Base-by-base conservation (phyloP, 768 basidiomycete species). In the Crucibulum laeve region DNA sequence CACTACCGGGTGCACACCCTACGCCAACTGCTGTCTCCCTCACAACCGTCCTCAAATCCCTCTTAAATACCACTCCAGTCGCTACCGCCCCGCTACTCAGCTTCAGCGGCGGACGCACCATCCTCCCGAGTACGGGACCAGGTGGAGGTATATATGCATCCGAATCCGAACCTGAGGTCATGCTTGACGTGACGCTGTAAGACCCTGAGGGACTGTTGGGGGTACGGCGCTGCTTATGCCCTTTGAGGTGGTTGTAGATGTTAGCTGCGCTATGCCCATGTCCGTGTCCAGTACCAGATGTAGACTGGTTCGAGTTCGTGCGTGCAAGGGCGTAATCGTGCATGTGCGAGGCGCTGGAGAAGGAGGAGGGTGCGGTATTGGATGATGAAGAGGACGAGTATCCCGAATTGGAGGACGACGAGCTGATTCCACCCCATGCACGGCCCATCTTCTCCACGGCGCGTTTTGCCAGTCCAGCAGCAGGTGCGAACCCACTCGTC, bases 371-470 rank as follows among this genome's bases (percentile, higher is more conserved):
- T 5, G 69, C 65, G 17, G 65, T 66, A 5, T 53, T 55, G 30
- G 53, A 55, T 23, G 72, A 71, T 3, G 76, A 67, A 26, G 74
- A 71, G 6, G 73, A 72, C 7, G 76, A 70, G 36, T 76, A 73
- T 13, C 68, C 70, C 17, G 70, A 71, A 43, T 62, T 52, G 17
- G 68, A 65, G 35, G 61, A 62, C 47, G 65, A 65, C 17, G 70
- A 63, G 40, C 63, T 68, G 22, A 69, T 70, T 33, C 62, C 64
- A 41, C 74, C 79, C 75, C 74, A 82, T 17, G 76, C 81, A 30
- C 79, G 74, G 28, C 82, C 81, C 69, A 89, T 78, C 60, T 79
- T 84, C 64, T 88, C 87, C 3, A 86, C 85, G 3, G 88, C 86
- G 44, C 83, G 76, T 55, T 81, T 83, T 7, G 86, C 87, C 6